A percentile compares a stretch with the other conserved stretches of the same genome.
Conservation (phyloP, 495 filamentous ascomycete species). For the Xylaria grammica region DNA sequence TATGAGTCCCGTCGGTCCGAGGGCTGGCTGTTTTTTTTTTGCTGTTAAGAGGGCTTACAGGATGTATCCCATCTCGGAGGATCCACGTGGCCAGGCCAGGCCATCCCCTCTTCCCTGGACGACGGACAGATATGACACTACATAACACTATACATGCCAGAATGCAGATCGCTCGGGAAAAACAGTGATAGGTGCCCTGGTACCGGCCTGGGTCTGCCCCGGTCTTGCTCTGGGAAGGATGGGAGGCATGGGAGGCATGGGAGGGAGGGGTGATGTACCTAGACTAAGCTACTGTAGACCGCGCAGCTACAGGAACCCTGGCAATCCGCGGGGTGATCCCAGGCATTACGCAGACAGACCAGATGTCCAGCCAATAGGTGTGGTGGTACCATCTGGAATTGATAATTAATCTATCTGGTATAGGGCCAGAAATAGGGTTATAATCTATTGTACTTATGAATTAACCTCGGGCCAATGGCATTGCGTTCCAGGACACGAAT, state of each 20-base stretch:
- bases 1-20: conserved; percentile 5
- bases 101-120: not conserved
- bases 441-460: conserved; percentile 9
- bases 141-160: not conserved
- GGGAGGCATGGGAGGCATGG: no score
- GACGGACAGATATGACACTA: not conserved
- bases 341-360: no score
- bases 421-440: not conserved
- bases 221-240: no score
- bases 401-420: conserved; percentile 7
- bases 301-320: conserved; percentile 5
- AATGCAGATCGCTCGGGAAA: conserved; percentile 4
- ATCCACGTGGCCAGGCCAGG: conserved; percentile 21
- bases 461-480: conserved; percentile 9
- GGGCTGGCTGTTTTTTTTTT: no score
- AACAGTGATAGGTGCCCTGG: conserved; percentile 7
- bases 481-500: not conserved
- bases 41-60: not conserved
- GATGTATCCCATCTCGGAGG: not conserved
- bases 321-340: not conserved
- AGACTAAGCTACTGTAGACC: no score
- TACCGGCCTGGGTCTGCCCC: no score
- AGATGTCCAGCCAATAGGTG: not conserved
- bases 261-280: not conserved
- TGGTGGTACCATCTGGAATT: conserved; percentile 1